Conservation (phyloP, 768 basidiomycete genomes). For the Boletellus ananas region DNA sequence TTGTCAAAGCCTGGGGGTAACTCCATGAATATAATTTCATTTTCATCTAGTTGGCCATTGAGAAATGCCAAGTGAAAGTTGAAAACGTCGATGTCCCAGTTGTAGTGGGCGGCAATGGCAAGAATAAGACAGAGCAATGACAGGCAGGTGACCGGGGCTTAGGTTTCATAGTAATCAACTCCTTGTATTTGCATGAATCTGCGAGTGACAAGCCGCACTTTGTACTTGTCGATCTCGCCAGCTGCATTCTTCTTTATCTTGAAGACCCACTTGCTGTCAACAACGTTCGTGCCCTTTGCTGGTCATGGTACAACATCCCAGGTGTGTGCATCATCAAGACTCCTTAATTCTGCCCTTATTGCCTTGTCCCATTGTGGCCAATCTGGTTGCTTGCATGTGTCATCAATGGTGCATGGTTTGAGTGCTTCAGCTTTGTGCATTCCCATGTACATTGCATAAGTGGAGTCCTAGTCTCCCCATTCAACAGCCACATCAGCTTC, state of each 20-base stretch:
- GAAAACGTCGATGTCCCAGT: conserved; percentile 12
- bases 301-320: too few relatives aligned
- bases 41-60: conserved; percentile 4
- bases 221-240: neutral
- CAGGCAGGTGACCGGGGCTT: neutral
- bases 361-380: too few relatives aligned
- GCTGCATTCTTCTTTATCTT: neutral
- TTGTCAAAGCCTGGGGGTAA: neutral
- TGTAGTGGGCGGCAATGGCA: neutral
- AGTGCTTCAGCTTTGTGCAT: neutral
- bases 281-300: neutral
- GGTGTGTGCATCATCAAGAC: too few relatives aligned
- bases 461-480: neutral
- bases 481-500: neutral
- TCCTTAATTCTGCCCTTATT: too few relatives aligned
- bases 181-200: neutral
- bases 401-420: neutral
- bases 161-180: conserved; percentile 2
- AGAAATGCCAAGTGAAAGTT: conserved; percentile 10
- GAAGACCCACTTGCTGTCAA: conserved; percentile 6
- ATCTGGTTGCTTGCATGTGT: neutral
- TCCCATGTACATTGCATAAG: neutral
- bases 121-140: conserved; percentile 15
- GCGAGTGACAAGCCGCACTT: neutral
- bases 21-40: conserved; percentile 12